These are phyloP conservation scores for Santalum album DNA, from an alignment of 164 flowering plant species.

Conservation along the genomic window DNA sequence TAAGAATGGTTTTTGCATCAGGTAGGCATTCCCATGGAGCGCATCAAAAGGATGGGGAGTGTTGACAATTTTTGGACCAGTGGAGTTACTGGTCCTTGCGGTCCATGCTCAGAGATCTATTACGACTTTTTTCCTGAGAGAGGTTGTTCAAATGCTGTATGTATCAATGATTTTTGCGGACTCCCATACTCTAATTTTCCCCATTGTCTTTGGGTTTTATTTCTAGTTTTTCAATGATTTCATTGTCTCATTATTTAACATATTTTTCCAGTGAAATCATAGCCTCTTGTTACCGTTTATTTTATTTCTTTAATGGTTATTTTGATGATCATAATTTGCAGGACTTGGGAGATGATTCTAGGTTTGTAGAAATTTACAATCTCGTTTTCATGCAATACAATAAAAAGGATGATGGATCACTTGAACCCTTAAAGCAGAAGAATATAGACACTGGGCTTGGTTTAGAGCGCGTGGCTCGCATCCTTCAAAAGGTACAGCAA, in stretches of 20 bases:
- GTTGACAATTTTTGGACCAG: slow-evolving; percentile 97
- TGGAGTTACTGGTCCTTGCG: slow-evolving; percentile 93
- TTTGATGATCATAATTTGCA: slow-evolving; percentile 20
- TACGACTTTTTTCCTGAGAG: slow-evolving; percentile 91
- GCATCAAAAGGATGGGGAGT: slow-evolving; percentile 84
- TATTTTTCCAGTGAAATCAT: neutral
- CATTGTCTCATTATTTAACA: neutral
- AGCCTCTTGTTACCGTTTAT: neutral
- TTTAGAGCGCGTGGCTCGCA: slow-evolving; percentile 86
- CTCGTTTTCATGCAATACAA: slow-evolving; percentile 94
- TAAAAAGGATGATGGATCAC: slow-evolving; percentile 77
- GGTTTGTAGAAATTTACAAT: slow-evolving; percentile 94
- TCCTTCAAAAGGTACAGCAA: slow-evolving; percentile 49
- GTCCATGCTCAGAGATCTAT: slow-evolving; percentile 94
- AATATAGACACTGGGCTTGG: slow-evolving; percentile 95
- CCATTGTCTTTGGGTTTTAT: no score
- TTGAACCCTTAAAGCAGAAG: slow-evolving; percentile 79
- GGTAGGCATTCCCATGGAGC: slow-evolving; percentile 81
- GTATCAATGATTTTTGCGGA: slow-evolving; percentile 11
- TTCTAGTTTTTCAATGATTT: no score
- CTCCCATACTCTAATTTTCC: no score
- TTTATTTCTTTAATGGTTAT: neutral
- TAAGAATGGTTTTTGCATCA: slow-evolving; percentile 26
- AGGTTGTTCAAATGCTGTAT: slow-evolving; percentile 51
- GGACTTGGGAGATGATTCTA: slow-evolving; percentile 90